Conservation (phyloP, 805 yeast genomes). For the Yamadazyma laniorum region DNA sequence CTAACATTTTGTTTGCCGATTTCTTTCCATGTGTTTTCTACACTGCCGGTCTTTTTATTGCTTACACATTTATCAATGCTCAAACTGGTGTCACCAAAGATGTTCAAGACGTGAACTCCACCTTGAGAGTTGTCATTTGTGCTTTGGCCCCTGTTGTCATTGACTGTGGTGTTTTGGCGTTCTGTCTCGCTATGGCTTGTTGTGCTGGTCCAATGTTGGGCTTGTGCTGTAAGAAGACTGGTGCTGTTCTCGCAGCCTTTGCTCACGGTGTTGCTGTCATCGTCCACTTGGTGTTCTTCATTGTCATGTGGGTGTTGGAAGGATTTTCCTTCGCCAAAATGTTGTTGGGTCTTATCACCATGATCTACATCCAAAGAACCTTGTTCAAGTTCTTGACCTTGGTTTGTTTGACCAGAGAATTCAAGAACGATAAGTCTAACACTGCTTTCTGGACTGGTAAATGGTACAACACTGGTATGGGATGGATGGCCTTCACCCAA, state of each 20-base stretch:
- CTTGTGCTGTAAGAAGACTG: constrained; percentile 94
- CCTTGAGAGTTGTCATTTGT: constrained; percentile 71
- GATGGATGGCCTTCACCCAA: constrained; percentile 91
- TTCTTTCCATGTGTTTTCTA: constrained; percentile 68
- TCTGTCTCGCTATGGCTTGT: constrained; percentile 82
- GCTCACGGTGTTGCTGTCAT: constrained; percentile 95
- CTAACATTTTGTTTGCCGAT: constrained; percentile 78
- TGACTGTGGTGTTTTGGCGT: constrained; percentile 79
- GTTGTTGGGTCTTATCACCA: constrained; percentile 80
- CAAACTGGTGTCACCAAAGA: constrained; percentile 71
- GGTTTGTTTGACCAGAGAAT: constrained; percentile 84
- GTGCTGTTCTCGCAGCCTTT: constrained; percentile 91
- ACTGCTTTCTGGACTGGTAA: constrained; percentile 99
- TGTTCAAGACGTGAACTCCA: constrained; percentile 60
- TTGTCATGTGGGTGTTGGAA: constrained; percentile 96
- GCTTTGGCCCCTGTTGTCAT: constrained; percentile 88
- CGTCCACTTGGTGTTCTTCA: constrained; percentile 81
- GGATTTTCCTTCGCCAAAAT: constrained; percentile 87
- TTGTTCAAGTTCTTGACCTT: constrained; percentile 82
- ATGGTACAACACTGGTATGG: constrained; percentile 95
- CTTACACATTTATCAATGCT: constrained; percentile 78
- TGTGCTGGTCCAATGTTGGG: constrained; percentile 97
- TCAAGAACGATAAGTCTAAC: constrained; percentile 91
- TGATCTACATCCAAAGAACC: constrained; percentile 83
- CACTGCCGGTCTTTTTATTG: constrained; percentile 70